These are phyloP conservation scores for Castanea mollissima DNA, from an alignment of 306 rosid genomes.

Conservation along the genomic window DNA sequence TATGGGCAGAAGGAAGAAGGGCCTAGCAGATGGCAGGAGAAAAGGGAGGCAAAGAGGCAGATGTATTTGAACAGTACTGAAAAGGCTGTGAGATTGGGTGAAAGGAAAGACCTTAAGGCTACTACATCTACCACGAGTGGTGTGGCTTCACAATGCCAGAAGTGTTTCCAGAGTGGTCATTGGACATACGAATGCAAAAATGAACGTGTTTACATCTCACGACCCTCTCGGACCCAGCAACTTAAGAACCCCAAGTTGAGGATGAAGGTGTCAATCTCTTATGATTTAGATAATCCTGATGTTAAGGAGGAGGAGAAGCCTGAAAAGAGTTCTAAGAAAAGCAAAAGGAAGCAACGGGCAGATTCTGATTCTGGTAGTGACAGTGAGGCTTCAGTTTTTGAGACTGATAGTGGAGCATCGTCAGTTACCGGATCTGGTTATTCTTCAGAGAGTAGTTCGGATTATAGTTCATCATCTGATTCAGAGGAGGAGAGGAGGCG, in stretches of 20 bases:
- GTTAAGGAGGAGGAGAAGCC: constrained; percentile 46
- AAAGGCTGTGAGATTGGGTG: constrained; percentile 92
- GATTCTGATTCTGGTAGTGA: constrained; percentile 60
- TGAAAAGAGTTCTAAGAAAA: constrained; percentile 44
- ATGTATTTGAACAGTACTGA: constrained; percentile 99
- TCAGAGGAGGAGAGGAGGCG: constrained; percentile 75
- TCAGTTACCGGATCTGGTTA: constrained; percentile 72
- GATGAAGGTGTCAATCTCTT: constrained; percentile 43
- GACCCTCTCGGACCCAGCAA: constrained; percentile 94
- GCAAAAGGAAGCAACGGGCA: constrained; percentile 76
- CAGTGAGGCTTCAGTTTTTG: constrained; percentile 91
- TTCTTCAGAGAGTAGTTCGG: constrained; percentile 78
- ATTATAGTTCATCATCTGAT: constrained; percentile 73
- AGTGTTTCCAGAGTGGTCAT: constrained; percentile 84
- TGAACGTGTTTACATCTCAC: constrained; percentile 85
- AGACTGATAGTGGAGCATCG: constrained; percentile 80
- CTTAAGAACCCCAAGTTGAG: constrained; percentile 90
- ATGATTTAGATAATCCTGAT: constrained; percentile 56
- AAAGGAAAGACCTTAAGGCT: constrained; percentile 71
- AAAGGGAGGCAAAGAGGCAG: constrained; percentile 96
- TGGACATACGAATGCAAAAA: constrained; percentile 99
- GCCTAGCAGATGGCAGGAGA: constrained; percentile 99
- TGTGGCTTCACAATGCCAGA: constrained; percentile 77
- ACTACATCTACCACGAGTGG: constrained; percentile 46
- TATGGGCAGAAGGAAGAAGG: constrained; percentile 99